Base-by-base conservation (phyloP, 179 eudicot genomes). In the Silene noctiflora region DNA sequence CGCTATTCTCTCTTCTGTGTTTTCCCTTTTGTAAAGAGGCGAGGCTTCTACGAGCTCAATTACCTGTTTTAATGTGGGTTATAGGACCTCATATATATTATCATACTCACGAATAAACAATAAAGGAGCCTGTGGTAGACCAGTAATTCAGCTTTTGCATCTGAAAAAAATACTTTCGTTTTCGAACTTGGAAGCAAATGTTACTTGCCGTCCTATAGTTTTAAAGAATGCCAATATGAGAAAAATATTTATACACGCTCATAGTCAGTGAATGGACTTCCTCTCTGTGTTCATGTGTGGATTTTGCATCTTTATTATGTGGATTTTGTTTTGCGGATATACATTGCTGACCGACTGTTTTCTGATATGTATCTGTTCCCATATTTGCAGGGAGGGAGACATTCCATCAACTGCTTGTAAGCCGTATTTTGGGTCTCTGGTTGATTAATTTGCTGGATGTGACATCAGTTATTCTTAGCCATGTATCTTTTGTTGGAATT, bases 311-410 rank as follows among this genome's bases (percentile, higher is more conserved):
- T 69, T 44, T 69, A 3, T 44, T 31, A 22, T 69, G 9, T n/a
- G 29, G 27, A n/a, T 14, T 25, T 71, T 48, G 42, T 68, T 42
- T 3, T 22, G 48, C 27, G 46, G 51, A 33, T 46, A 16, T 44
- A 58, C 19, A 56, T 58, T 16, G 35, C 58, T 59, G 68, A 29
- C 20, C 0, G 6, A 51, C 42, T 25, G 48, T 42, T 71, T 14
- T 16, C 33, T 65, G 62, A 73, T 19, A 59, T 33, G 53, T 27
- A 69, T 19, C 1, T 59, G 75, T 79, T 79, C 25, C 53, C 21
- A 6, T 29, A 72, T 74, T 78, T 83, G 85, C 91, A 94, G 98
- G 67, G 98, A 94, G 72, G 90, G 89, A 58, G 97, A 94, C 59
- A 85, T 86, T 73, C 71, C 94, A 64, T 73, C 96, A 44, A 79